Evolutionary conservation across 495 filamentous ascomycete species (phyloP).

Genomic region (Tuber microsphaerosporum): DNA sequence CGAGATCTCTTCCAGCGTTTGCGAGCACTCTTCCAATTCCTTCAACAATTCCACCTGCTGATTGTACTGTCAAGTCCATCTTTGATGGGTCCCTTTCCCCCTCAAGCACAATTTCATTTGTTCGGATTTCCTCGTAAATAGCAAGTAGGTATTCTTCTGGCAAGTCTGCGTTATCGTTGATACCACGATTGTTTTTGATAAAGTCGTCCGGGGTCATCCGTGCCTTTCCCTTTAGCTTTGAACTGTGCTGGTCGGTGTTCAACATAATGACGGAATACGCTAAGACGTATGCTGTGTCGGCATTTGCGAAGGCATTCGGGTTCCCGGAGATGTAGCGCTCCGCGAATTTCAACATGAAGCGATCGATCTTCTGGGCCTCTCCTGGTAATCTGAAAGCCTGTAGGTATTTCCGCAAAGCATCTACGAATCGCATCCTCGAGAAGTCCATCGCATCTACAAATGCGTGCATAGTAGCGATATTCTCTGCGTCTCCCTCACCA

Average conservation of each 20-base stretch:
- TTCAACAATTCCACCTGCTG: slow-evolving; percentile 66
- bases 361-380: slow-evolving; percentile 98
- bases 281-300: slow-evolving; percentile 93
- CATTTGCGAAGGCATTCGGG: slow-evolving; percentile 95
- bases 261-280: slow-evolving; percentile 95
- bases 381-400: slow-evolving; percentile 93
- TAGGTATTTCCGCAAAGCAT: slow-evolving; percentile 80
- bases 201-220: slow-evolving; percentile 96
- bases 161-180: slow-evolving; percentile 91
- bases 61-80: slow-evolving; percentile 56
- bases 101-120: slow-evolving; percentile 88
- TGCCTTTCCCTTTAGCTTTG: slow-evolving; percentile 62
- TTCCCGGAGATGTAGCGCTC: slow-evolving; percentile 91
- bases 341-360: slow-evolving; percentile 98
- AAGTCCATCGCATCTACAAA: slow-evolving; percentile 97
- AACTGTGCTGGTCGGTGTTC: slow-evolving; percentile 92
- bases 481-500: slow-evolving; percentile 83
- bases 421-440: slow-evolving; percentile 83
- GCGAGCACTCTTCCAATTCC: slow-evolving; percentile 83
- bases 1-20: slow-evolving; percentile 81
- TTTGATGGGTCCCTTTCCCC: slow-evolving; percentile 84
- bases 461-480: slow-evolving; percentile 95
- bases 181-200: slow-evolving; percentile 96
- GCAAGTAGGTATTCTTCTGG: slow-evolving; percentile 83
- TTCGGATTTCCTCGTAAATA: slow-evolving; percentile 86